These are phyloP conservation scores for Elongisporangium prolatum DNA, from an alignment of 352 stramenopile species.

Conservation along the genomic window DNA sequence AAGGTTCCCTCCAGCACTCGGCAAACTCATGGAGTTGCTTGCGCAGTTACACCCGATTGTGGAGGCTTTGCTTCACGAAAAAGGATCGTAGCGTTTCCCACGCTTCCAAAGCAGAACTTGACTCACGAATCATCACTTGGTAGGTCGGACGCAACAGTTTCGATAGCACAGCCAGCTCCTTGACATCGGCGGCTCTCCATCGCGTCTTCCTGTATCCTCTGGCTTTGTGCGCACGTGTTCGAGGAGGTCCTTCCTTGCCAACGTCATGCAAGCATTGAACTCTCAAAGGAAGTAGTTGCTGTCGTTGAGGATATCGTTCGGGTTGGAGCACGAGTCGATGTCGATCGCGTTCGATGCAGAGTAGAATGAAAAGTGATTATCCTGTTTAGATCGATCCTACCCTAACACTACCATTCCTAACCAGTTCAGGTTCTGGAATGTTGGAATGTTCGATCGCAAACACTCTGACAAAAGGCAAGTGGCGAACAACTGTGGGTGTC, in stretches of 20 bases:
- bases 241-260: slow-evolving; percentile 10
- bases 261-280: slow-evolving; percentile 13
- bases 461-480: too few relatives aligned
- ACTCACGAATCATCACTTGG: slow-evolving; percentile 8
- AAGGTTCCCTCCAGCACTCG: slow-evolving; percentile 4
- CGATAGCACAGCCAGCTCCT: slow-evolving; percentile 8
- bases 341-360: too few relatives aligned
- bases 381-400: too few relatives aligned
- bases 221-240: slow-evolving; percentile 9
- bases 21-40: slow-evolving; percentile 12
- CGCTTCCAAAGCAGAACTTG: background rate
- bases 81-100: slow-evolving; percentile 12
- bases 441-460: too few relatives aligned
- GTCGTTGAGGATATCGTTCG: slow-evolving; percentile 11
- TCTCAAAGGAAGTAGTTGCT: slow-evolving; percentile 16
- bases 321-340: too few relatives aligned
- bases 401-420: too few relatives aligned
- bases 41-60: slow-evolving; percentile 5
- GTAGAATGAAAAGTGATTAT: too few relatives aligned
- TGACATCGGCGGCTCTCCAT: slow-evolving; percentile 19
- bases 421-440: too few relatives aligned
- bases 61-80: slow-evolving; percentile 16
- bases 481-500: too few relatives aligned
- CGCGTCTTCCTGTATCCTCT: slow-evolving; percentile 3
- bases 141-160: slow-evolving; percentile 12